Evolutionary conservation across 2,329 filamentous ascomycete species (phyloP), one percentile per base, ranked within the genome.

Genomic region (Colletotrichum somersetense): DNA sequence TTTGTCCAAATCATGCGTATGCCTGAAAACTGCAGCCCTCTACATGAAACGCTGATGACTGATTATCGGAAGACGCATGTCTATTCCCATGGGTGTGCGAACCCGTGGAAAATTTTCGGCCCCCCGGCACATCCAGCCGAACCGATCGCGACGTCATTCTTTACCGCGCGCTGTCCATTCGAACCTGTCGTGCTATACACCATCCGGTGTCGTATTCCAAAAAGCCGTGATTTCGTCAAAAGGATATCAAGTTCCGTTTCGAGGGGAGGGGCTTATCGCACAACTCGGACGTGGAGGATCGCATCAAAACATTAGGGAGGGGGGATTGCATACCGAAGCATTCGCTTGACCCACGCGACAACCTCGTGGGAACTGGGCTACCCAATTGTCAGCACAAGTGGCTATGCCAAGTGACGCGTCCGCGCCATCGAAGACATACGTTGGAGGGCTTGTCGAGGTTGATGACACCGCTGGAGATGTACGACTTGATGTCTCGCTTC

Each of bases 321-420:
- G 50, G 62, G 16, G 53, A 33, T 33, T 73, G 70, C 84, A 75
- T 90, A 95, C 92, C 93, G 92, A 68, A 99, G 89, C 79, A 98
- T 98, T 78, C 96, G 92, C 92, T 99, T 99, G 78, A 98, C 93
- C 96, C 96, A 99, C 76, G 96, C 96, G 80, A 99, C 96, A 76
- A 99, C 96, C 88, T 99, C 96, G 89, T 99, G 96, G 80, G 93
- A 96, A 77, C 61, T 66, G 65, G 73, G 73, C 73, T 74, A 48
- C 35, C 14, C 48, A 33, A 33, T 18, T 40, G 53, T 74, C 50
- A 74, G 61, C 20, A 69, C 20, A 33, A 16, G 16, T 14, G 46
- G 4, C 6, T 14, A 40, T 30, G 2, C 33, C 10, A 12, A 61
- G 52, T 30, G 26, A 11, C 3, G 18, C 3, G 16, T 8, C 52